Evolutionary conservation across 768 basidiomycete genomes (phyloP), one percentile per base, ranked within the genome.

Genomic region (Pholiota conissans): DNA sequence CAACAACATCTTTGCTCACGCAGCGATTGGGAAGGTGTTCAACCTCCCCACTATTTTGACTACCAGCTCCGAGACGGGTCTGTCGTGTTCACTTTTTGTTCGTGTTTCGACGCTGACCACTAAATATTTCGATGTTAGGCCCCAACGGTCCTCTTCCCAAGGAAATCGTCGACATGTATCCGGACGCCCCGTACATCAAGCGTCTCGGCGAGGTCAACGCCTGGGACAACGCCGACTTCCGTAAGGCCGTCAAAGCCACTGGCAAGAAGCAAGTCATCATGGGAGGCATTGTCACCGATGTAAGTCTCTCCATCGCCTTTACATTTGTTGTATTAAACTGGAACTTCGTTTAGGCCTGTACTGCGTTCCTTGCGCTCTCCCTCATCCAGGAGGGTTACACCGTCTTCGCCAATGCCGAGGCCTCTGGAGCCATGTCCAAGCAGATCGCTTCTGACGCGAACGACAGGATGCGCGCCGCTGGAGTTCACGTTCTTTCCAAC

Each of bases 251-350:
- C 14, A 65, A 72, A 45, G 78, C 79, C 2, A 79, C 79, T 7
- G 79, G 78, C 9, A 80, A 79, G 66, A 78, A 75, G 62, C 81
- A 82, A 54, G 64, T 81, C 47, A 80, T 81, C 63, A 62, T 81
- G n/a, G 80, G 72, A n/a, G 80, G 81, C 1, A 80, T 82, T 53
- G 72, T 71, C 16, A 82, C 80, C 30, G 81, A 81, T 47, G 81
- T 79, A 60, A 45, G 76, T 14, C 18, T n/a, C 16, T 34, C 11
- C 29, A 22, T 45, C 20, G 40, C 20, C n/a, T 34, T 1, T 5
- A 30, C 22, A 22, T 11, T 26, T 22, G n/a, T n/a, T n/a, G n/a
- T n/a, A n/a, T n/a, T n/a, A n/a, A n/a, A n/a, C n/a, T n/a, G n/a
- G n/a, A n/a, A n/a, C n/a, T n/a, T n/a, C n/a, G 27, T 16, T 22